A percentile compares a stretch with the other conserved stretches of the same genome.
Conservation (phyloP, 2,329 filamentous ascomycete species). For the Phialophora tarda region DNA sequence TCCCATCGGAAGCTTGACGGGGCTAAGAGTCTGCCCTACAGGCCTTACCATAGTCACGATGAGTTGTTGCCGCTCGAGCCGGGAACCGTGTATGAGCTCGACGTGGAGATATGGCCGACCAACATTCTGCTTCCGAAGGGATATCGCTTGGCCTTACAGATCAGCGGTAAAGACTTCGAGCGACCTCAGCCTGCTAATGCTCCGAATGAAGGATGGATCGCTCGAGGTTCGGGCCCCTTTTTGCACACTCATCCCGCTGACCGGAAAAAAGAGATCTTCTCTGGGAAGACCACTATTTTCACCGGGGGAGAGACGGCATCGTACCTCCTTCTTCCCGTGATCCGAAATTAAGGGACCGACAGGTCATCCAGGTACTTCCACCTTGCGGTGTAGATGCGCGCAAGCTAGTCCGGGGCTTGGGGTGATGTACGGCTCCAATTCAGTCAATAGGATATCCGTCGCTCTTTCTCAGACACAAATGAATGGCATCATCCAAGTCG, state of each 20-base stretch:
- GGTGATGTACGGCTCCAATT: background rate
- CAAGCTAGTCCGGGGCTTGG: background rate
- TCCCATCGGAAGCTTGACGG: constrained; percentile 27
- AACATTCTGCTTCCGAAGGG: constrained; percentile 23
- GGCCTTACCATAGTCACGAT: constrained; percentile 26
- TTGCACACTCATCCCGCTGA: constrained; percentile 21
- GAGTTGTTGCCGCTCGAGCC: constrained; percentile 19
- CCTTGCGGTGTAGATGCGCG: no score
- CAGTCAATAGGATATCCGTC: background rate
- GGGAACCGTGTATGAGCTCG: constrained; percentile 20
- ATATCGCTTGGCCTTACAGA: constrained; percentile 18
- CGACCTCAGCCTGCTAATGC: constrained; percentile 12
- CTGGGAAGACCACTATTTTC: constrained; percentile 14
- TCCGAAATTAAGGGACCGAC: background rate
- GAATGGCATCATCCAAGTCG: background rate
- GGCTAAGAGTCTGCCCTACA: constrained; percentile 12
- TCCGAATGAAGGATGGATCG: constrained; percentile 11
- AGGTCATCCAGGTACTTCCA: background rate
- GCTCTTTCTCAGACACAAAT: background rate
- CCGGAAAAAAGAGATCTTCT: constrained; percentile 14
- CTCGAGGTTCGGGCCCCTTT: constrained; percentile 22
- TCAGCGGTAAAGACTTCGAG: constrained; percentile 28
- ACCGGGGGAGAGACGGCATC: constrained; percentile 10
- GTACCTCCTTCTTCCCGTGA: constrained; percentile 20
- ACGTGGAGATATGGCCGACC: constrained; percentile 28